These are phyloP conservation scores for Pestalotiopsis sp. DNA, from an alignment of 2,329 filamentous ascomycete species.

Conservation along the genomic window DNA sequence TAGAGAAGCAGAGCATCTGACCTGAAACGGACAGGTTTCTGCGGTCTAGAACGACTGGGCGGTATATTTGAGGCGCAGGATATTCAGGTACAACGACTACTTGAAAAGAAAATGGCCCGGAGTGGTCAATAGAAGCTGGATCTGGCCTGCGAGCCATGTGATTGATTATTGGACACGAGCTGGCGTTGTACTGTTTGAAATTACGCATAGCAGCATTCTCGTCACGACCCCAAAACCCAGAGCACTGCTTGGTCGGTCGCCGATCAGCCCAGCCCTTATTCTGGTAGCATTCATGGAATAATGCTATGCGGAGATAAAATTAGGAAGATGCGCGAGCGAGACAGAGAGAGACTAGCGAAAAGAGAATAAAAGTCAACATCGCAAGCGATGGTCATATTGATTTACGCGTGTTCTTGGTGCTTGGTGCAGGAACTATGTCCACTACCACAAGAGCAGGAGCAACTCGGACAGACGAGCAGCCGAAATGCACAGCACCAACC, in stretches of 20 bases:
- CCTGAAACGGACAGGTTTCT: conserved; percentile 9
- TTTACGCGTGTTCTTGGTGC: not conserved
- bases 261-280: not conserved
- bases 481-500: too few relatives aligned
- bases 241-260: not conserved
- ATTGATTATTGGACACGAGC: not conserved
- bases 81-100: not conserved
- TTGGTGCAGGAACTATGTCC: too few relatives aligned
- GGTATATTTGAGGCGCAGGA: not conserved
- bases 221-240: not conserved
- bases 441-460: too few relatives aligned
- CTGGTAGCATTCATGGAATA: not conserved
- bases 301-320: not conserved
- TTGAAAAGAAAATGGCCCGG: not conserved
- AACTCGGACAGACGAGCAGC: too few relatives aligned
- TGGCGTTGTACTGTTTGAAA: not conserved
- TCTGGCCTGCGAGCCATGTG: not conserved
- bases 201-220: not conserved
- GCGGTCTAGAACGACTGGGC: not conserved
- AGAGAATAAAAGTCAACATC: not conserved
- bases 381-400: not conserved
- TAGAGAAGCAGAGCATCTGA: conserved; percentile 44
- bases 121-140: not conserved
- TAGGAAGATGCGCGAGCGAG: not conserved
- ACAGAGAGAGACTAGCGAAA: not conserved